Conservation (phyloP, 2,329 filamentous ascomycete species). For the Trichoderma lentiforme region DNA sequence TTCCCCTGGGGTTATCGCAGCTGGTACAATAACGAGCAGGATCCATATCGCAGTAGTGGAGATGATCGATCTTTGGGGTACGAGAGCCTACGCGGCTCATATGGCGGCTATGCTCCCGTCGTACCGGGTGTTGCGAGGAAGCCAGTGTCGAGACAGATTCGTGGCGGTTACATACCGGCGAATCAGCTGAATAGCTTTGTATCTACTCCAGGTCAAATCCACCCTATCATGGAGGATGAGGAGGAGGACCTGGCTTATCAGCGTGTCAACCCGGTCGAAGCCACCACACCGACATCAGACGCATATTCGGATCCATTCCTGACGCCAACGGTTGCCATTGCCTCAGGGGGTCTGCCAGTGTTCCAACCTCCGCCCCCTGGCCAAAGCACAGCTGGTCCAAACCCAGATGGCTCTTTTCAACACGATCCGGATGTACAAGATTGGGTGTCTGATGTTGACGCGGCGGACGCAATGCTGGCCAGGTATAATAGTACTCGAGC, state of each 20-base stretch:
- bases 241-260: constrained; percentile 45
- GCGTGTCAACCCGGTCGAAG: constrained; percentile 25
- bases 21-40: constrained; percentile 47
- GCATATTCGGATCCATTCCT: constrained; percentile 48
- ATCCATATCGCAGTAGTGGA: constrained; percentile 32
- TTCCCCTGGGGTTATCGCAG: constrained; percentile 29
- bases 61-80: constrained; percentile 46
- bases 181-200: constrained; percentile 29
- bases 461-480: constrained; percentile 50
- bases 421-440: constrained; percentile 54
- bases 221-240: constrained; percentile 58
- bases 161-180: constrained; percentile 34
- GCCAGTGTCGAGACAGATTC: constrained; percentile 29
- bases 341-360: constrained; percentile 21
- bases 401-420: constrained; percentile 37
- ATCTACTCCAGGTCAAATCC: constrained; percentile 43
- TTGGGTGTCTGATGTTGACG: constrained; percentile 57
- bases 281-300: constrained; percentile 36
- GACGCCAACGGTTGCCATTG: constrained; percentile 37
- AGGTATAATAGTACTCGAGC: constrained; percentile 37
- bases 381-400: constrained; percentile 38
- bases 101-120: constrained; percentile 18
- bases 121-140: constrained; percentile 33
- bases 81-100: constrained; percentile 40
- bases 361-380: constrained; percentile 30